Conservation (phyloP, 345 rosid species). For the Mallotus nudiflorus region DNA sequence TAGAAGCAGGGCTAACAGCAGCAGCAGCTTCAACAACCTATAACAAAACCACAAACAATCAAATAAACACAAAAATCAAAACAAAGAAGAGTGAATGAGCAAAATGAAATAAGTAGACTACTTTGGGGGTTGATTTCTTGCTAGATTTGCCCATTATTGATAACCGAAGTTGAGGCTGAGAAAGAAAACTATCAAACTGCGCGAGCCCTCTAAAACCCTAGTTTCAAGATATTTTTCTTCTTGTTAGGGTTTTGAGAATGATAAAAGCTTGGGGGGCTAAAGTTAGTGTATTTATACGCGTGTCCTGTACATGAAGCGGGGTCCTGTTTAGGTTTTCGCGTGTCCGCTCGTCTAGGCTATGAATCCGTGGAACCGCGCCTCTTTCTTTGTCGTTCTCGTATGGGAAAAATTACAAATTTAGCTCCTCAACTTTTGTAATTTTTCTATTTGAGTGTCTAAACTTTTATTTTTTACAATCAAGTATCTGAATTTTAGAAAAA, state of each 20-base stretch:
- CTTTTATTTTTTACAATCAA: too few relatives aligned
- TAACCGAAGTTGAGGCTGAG: too few relatives aligned
- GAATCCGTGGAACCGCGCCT: slow-evolving; percentile 7
- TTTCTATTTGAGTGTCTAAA: too few relatives aligned
- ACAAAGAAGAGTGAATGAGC: not conserved
- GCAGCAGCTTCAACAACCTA: slow-evolving; percentile 25
- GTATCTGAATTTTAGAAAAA: too few relatives aligned
- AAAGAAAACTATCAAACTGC: not conserved
- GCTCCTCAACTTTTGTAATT: too few relatives aligned
- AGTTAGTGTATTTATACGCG: slow-evolving; percentile 18
- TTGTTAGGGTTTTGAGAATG: slow-evolving; percentile 22
- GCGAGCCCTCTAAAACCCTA: slow-evolving; percentile 21
- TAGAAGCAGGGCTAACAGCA: slow-evolving; percentile 14
- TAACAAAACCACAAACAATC: not conserved
- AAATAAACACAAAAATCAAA: not conserved
- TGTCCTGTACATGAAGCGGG: not conserved
- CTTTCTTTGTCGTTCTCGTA: not conserved
- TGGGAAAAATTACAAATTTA: too few relatives aligned
- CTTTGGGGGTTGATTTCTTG: slow-evolving; percentile 24
- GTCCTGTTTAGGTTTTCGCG: slow-evolving; percentile 20
- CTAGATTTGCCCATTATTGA: slow-evolving; percentile 21
- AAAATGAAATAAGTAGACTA: not conserved
- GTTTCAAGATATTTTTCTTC: slow-evolving; percentile 6
- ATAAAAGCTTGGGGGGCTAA: not conserved
- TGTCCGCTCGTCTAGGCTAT: not conserved